Conservation (phyloP, 805 yeast genomes). For the Huiozyma naganishii region DNA sequence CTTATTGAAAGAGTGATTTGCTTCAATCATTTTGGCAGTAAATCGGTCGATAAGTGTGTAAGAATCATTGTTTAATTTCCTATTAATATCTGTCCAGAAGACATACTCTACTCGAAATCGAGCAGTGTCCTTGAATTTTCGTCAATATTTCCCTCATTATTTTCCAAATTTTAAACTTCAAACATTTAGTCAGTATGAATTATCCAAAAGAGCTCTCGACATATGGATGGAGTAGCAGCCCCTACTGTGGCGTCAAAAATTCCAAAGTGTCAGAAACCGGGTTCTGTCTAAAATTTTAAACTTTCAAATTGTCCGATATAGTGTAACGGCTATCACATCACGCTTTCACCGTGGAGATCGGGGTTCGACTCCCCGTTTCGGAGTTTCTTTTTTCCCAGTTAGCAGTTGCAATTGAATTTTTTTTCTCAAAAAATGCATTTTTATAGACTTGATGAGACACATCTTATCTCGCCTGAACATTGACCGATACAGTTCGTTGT, state of each 20-base stretch:
- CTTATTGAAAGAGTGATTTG: conserved; percentile 54
- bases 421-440: not conserved
- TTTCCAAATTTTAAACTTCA: no score
- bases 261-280: no score
- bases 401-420: not conserved
- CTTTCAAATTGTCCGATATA: conserved; percentile 20
- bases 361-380: conserved; percentile 33
- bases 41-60: conserved; percentile 47
- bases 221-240: no score
- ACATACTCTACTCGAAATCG: no score
- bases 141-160: no score
- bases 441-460: no score
- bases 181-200: no score
- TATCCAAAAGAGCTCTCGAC: no score
- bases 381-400: conserved; percentile 11
- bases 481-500: no score
- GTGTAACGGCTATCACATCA: conserved; percentile 32
- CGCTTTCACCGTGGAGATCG: conserved; percentile 33
- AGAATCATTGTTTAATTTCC: conserved; percentile 62
- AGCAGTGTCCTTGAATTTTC: no score
- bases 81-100: conserved; percentile 42
- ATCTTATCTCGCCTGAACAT: not conserved
- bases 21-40: conserved; percentile 43
- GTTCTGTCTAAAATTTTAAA: no score
- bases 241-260: no score